A percentile compares a stretch with the other conserved stretches of the same genome.
Evolutionary conservation across 108 stramenopile genomes (phyloP).

Genomic region (Cyclotella cryptica): DNA sequence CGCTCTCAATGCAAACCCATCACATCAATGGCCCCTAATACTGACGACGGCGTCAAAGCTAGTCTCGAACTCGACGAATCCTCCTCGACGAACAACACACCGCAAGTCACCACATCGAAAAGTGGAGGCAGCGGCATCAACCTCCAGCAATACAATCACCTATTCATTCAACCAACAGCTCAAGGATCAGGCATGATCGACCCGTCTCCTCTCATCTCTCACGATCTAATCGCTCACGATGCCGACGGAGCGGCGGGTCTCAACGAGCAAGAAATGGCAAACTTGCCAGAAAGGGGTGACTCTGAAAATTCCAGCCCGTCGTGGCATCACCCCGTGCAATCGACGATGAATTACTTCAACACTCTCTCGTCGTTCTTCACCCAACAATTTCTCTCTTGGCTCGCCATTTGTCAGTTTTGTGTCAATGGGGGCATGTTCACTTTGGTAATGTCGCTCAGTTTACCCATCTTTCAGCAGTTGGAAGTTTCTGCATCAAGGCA

Average conservation of each 20-base stretch:
- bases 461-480: constrained; percentile 49
- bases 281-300: neutral
- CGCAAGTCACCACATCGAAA: neutral
- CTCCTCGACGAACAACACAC: neutral
- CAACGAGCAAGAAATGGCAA: neutral
- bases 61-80: constrained; percentile 9
- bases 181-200: constrained; percentile 18
- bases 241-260: constrained; percentile 3
- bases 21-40: neutral
- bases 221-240: constrained; percentile 4
- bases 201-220: constrained; percentile 26
- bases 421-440: constrained; percentile 41
- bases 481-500: constrained; percentile 51
- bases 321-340: constrained; percentile 31
- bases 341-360: constrained; percentile 30
- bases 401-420: constrained; percentile 43
- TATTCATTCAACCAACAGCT: neutral
- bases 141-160: constrained; percentile 12
- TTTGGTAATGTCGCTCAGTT: constrained; percentile 46
- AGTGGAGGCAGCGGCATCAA: constrained; percentile 8
- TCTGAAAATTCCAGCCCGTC: constrained; percentile 11
- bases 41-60: neutral
- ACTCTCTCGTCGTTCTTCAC: constrained; percentile 42
- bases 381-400: constrained; percentile 45
- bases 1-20: neutral